A percentile compares a stretch with the other conserved stretches of the same genome.
Conservation (phyloP, 768 basidiomycete genomes). For the Leccinum barrowsii region DNA sequence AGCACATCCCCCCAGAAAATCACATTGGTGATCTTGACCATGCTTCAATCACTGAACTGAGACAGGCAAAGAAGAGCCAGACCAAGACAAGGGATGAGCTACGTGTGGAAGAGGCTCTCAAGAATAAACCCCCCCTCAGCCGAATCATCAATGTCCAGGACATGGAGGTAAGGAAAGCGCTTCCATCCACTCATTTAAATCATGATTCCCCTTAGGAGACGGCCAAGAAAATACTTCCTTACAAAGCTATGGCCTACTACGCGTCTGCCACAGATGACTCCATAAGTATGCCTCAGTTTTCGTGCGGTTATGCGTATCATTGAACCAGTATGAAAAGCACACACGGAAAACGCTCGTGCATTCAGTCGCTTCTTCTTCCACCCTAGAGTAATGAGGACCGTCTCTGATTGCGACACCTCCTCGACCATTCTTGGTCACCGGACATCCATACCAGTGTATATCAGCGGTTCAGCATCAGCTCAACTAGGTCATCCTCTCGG, state of each 20-base stretch:
- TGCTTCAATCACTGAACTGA: conserved; percentile 38
- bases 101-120: conserved; percentile 59
- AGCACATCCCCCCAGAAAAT: conserved; percentile 63
- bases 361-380: conserved; percentile 85
- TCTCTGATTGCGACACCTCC: conserved; percentile 65
- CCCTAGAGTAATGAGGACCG: conserved; percentile 71
- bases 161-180: conserved; percentile 58
- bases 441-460: conserved; percentile 76
- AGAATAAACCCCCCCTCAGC: conserved; percentile 59
- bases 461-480: conserved; percentile 78
- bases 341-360: conserved; percentile 68
- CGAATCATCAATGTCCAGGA: conserved; percentile 74
- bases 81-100: conserved; percentile 65
- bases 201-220: conserved; percentile 44
- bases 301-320: conserved; percentile 11
- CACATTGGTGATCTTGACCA: conserved; percentile 66
- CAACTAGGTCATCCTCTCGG: conserved; percentile 87
- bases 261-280: conserved; percentile 85
- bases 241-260: conserved; percentile 81
- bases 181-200: background rate
- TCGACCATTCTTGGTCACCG: conserved; percentile 70
- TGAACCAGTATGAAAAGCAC: conserved; percentile 39
- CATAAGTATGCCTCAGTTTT: conserved; percentile 48
- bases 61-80: conserved; percentile 37
- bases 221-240: conserved; percentile 66